Evolutionary conservation across 2,329 filamentous ascomycete genomes (phyloP), one percentile per base, ranked within the genome.

Genomic region (Aspergillus ochraceoroseus): DNA sequence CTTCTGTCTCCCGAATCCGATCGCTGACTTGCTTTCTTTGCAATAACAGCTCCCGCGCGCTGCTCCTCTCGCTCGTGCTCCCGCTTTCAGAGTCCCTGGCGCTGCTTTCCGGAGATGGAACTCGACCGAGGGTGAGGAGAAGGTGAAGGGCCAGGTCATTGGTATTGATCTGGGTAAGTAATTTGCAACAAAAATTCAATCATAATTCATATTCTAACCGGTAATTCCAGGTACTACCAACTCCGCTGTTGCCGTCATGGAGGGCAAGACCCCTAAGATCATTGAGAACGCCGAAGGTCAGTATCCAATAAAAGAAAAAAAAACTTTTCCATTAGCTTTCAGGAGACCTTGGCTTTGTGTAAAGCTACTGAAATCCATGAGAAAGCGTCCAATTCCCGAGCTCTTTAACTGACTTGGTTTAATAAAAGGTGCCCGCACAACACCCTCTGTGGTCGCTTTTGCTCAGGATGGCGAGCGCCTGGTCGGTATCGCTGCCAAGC

Each of bases 221-320:
- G 0, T 6, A 23, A 43, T 5, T 32, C 33, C 43, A 83, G 80
- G 80, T 65, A 96, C 90, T 65, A 96, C 90, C 60, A 96, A 96
- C 80, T 95, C 90, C 47, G 90, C 90, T 42, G 90, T 96, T 48
- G 90, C 89, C 62, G 76, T 96, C 53, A 95, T 96, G 89, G 90
- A 96, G 77, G 92, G 90, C 71, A 94, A 94, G 77, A 72, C 78
- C 42, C 87, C 90, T 58, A 87, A 83, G 72, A 96, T 96, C 67
- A 96, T 96, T 67, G 90, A 95, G 73, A 96, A 96, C 79, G 76
- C 89, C 18, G 90, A 96, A 77, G 89, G 87, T 88, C 73, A 61
- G 72, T 51, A 11, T 3, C 7, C 45, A n/a, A n/a, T n/a, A n/a
- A n/a, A n/a, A n/a, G n/a, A n/a, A n/a, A n/a, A n/a, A n/a, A n/a